A percentile compares a stretch with the other conserved stretches of the same genome.
Evolutionary conservation across 352 stramenopile genomes (phyloP).

Genomic region (Phytophthora pseudosyringae): DNA sequence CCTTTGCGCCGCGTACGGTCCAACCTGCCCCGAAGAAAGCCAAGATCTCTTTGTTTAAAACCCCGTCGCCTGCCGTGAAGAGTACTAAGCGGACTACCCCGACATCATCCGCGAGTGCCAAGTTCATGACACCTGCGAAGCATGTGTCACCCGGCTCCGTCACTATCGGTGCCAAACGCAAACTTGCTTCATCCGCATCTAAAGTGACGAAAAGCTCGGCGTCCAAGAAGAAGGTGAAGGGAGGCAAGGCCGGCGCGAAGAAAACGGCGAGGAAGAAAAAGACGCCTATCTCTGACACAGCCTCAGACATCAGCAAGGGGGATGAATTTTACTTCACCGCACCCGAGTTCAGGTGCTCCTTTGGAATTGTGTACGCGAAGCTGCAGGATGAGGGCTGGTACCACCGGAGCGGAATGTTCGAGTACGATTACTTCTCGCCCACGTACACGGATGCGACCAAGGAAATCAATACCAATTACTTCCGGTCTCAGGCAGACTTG

Average conservation of each 20-base stretch:
- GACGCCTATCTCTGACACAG: conserved; percentile 8
- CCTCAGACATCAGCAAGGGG: conserved; percentile 19
- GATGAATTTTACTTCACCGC: conserved; percentile 53
- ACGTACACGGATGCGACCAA: conserved; percentile 63
- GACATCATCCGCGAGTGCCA: conserved; percentile 19
- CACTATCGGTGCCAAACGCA: conserved; percentile 33
- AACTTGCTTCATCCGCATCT: conserved; percentile 32
- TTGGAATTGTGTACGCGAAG: conserved; percentile 68
- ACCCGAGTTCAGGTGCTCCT: conserved; percentile 74
- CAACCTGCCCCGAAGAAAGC: conserved; percentile 34
- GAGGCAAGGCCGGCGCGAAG: conserved; percentile 32
- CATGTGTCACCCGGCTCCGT: conserved; percentile 18
- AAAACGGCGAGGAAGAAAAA: conserved; percentile 43
- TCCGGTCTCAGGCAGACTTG: conserved; percentile 63
- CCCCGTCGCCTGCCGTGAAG: conserved; percentile 50
- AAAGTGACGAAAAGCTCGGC: conserved; percentile 23
- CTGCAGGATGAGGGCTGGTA: conserved; percentile 69
- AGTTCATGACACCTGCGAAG: conserved; percentile 39
- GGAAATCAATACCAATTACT: conserved; percentile 66
- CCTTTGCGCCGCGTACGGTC: conserved; percentile 46
- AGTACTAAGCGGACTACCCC: conserved; percentile 31
- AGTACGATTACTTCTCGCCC: conserved; percentile 87
- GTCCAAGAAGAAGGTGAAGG: conserved; percentile 41
- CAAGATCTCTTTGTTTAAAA: conserved; percentile 45
- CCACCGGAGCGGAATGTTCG: conserved; percentile 62